Base-by-base conservation (phyloP, 257 asterid genomes). In the Gardenia jasminoides region DNA sequence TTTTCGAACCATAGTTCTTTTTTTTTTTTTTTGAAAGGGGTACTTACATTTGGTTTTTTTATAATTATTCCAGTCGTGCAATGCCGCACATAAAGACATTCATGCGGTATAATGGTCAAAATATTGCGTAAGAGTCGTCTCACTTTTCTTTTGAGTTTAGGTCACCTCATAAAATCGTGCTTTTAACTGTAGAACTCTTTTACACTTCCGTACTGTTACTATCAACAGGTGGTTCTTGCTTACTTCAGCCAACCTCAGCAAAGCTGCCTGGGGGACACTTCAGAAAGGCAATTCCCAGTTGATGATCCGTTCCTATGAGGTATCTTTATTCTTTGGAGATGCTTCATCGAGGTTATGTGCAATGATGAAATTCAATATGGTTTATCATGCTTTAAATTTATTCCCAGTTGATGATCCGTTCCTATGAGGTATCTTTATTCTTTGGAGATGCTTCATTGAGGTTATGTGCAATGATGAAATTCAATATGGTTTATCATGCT, bases 181-280 rank as follows among this genome's bases (percentile, higher is more conserved):
- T 83, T 80, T 68, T 31, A 20, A 70, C 68, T 80, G 58, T 65
- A 80, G 31, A 78, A 24, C 7, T 26, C 33, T 41, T 70, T 33
- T 20, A 64, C 47, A 74, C 44, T 58, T 6, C 17, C 65, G 47
- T 33, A 41, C 72, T 81, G 71, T 74, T 72, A 66, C 68, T 10
- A 67, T 82, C 70, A 72, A 81, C 84, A 93, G 99, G 84, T 95
- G 98, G 99, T 83, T 95, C 10, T 89, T 93, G 83, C 98, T 95
- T 73, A 93, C 99, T 70, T 95, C 99, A 48, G 46, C 99, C 54
- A 95, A 95, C 89, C 97, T 95, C 88, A 95, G 99, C 91, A 93
- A 95, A 88, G 99, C 99, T 82, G 99, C 99, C n/a, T 95, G 99
- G 99, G 99, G 99, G 59, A 86, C 92, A 80, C 97, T 95, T 77